Evolutionary conservation across 352 stramenopile genomes (phyloP).

Genomic region (Phytopythium mirpurense): DNA sequence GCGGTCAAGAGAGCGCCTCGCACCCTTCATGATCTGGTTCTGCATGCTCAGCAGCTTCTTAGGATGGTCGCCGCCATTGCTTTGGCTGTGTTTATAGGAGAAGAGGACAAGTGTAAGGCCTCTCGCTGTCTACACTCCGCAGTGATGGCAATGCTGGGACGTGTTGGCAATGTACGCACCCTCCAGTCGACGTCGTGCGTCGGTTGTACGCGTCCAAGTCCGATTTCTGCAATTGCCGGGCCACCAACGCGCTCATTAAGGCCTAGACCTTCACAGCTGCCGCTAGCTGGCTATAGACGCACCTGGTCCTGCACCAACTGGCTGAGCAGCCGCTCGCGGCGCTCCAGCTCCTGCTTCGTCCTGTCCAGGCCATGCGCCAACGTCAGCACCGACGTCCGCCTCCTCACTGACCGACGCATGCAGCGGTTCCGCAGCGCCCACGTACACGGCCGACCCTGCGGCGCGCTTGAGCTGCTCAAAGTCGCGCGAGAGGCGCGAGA

Average conservation of each 20-base stretch:
- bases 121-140: not conserved
- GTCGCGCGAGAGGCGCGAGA: slow-evolving; percentile 72
- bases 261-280: not conserved
- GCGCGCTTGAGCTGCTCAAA: slow-evolving; percentile 74
- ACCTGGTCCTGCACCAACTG: slow-evolving; percentile 66
- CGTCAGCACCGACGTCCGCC: not conserved
- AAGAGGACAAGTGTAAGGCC: not conserved
- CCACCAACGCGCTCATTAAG: no score
- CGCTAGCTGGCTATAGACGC: not conserved
- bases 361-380: slow-evolving; percentile 15
- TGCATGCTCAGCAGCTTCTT: slow-evolving; percentile 74
- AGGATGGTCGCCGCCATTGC: slow-evolving; percentile 22
- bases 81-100: slow-evolving; percentile 8
- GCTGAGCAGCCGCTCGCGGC: slow-evolving; percentile 53
- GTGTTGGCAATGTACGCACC: no score
- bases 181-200: slow-evolving; percentile 18
- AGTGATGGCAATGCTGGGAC: no score
- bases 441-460: slow-evolving; percentile 43
- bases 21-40: slow-evolving; percentile 88
- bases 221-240: slow-evolving; percentile 33
- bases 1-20: not conserved
- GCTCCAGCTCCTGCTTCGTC: slow-evolving; percentile 65
- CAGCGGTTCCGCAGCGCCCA: not conserved
- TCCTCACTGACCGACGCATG: not conserved
- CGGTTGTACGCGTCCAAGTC: slow-evolving; percentile 80